A percentile compares a stretch with the other conserved stretches of the same genome.
Conservation (phyloP, 164 flowering plant genomes). For the Stephania cephalantha region DNA sequence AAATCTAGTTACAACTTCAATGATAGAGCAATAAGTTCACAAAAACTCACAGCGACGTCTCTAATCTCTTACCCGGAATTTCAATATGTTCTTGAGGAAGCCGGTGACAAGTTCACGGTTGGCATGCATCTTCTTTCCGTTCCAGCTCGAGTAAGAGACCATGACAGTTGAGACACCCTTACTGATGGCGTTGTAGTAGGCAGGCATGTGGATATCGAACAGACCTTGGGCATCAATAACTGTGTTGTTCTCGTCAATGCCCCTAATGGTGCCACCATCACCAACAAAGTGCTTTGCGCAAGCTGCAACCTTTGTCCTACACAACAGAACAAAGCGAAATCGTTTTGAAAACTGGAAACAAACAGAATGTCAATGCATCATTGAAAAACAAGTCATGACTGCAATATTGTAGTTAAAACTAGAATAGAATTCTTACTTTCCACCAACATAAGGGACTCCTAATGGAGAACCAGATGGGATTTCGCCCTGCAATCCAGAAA, state of each 20-base stretch:
- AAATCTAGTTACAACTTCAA: not conserved
- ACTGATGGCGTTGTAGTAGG: not conserved
- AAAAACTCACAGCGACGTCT: too few species aligned
- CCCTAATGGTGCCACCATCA: not conserved
- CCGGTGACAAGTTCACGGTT: not conserved
- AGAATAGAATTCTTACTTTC: constrained; percentile 4
- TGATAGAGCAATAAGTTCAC: not conserved
- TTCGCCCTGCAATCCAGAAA: constrained; percentile 9
- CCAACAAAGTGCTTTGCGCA: constrained; percentile 8
- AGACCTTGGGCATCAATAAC: not conserved
- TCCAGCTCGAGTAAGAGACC: constrained; percentile 6
- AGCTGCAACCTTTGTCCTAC: constrained; percentile 4
- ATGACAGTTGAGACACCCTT: constrained; percentile 6
- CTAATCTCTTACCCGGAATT: not conserved
- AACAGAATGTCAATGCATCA: not conserved
- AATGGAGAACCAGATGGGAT: constrained; percentile 7
- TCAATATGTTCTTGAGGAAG: constrained; percentile 4
- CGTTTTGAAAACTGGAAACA: not conserved
- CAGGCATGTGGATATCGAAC: constrained; percentile 3
- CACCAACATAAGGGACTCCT: constrained; percentile 9
- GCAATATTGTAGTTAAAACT: not conserved
- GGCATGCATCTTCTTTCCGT: not conserved
- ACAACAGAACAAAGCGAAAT: not conserved
- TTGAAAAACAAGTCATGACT: not conserved
- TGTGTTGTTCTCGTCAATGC: constrained; percentile 6